Conservation (phyloP, 305 asterid species). For the Fraxinus baroniana region DNA sequence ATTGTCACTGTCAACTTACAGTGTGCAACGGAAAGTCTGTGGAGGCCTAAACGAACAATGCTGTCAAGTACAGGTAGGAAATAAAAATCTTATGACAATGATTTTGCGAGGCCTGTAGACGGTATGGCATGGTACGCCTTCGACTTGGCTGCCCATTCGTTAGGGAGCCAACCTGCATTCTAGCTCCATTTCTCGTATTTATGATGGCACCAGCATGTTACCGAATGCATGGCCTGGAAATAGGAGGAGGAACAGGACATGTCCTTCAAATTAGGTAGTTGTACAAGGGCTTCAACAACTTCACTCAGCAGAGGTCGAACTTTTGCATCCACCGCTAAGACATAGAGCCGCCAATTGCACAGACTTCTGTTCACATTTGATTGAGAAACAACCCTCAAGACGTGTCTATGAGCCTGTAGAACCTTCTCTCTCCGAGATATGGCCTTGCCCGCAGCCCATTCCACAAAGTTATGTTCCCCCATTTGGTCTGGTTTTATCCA, state of each 20-base stretch:
- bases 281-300: constrained; percentile 65
- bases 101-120: constrained; percentile 33
- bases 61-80: background rate
- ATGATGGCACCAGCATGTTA: constrained; percentile 27
- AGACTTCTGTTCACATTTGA: constrained; percentile 55
- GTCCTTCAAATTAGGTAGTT: constrained; percentile 55
- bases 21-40: background rate
- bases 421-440: constrained; percentile 52
- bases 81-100: background rate
- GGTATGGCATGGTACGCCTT: constrained; percentile 37
- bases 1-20: background rate
- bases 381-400: constrained; percentile 67
- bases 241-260: constrained; percentile 60
- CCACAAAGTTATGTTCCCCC: constrained; percentile 71
- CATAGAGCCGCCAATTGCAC: constrained; percentile 68
- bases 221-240: constrained; percentile 56
- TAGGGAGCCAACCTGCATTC: constrained; percentile 28
- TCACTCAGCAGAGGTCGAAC: constrained; percentile 74
- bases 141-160: constrained; percentile 38
- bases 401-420: constrained; percentile 60
- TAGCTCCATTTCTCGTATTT: background rate
- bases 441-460: constrained; percentile 51
- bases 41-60: background rate
- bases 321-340: constrained; percentile 69
- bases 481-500: constrained; percentile 59